Evolutionary conservation across 352 stramenopile genomes (phyloP), one percentile per base, ranked within the genome.

Genomic region (Globisporangium sylvaticum): DNA sequence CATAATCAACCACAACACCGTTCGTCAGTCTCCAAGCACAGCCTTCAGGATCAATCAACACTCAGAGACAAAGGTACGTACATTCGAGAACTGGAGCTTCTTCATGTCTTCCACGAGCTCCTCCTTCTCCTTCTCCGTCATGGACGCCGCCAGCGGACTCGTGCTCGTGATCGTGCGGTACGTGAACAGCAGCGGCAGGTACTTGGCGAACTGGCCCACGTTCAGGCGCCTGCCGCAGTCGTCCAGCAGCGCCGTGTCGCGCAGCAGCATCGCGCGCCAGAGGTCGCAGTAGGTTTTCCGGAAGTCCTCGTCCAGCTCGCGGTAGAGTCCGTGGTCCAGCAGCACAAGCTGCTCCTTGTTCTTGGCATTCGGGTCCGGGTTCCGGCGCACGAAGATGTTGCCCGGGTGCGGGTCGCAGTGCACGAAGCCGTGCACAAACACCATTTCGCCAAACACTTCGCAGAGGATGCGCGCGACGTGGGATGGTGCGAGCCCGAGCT

Each of bases 281-380:
- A 99, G 75, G 57, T 96, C 80, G 48, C 94, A 98, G 78, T 99
- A 99, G 1, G 88, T 88, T 44, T 96, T 81, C 31, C 97, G 92
- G 76, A 99, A 99, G 24, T 92, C 76, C 34, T 87, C 78, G 60
- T 98, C 95, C 20, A 99, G 77, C 39, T 96, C 79, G 22, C 96
- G 88, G 64, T 99, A 99, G 4, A 99, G 77, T 22, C 97, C 97
- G 73, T 99, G 97, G 78, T 99, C 97, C 1, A 99, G 83, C 12
- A 99, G 76, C 46, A 99, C 96, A 29, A 99, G 80, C 80, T 99
- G 88, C 18, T 94, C 83, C 65, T 92, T 91, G 20, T 50, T 65
- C 25, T 73, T 67, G 1, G 60, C 76, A 4, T 61, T 65, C 15
- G 71, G 72, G 24, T 90, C 74, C 9, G 83, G 79, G 50, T 92